Evolutionary conservation across 73 alveolate species (phyloP).

Genomic region (Stentor coeruleus): DNA sequence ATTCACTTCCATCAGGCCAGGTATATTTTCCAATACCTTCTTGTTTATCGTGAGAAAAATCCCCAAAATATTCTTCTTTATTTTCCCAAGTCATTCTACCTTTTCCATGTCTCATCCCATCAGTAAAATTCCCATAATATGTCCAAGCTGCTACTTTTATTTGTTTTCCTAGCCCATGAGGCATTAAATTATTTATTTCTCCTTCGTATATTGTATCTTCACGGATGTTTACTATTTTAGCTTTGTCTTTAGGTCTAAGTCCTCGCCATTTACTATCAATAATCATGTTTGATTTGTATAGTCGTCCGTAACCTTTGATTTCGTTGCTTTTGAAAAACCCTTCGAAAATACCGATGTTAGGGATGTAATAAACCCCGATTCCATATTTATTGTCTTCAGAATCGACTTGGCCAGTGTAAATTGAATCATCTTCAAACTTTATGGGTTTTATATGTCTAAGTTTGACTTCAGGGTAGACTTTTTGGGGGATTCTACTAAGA

Average conservation of each 20-base stretch:
- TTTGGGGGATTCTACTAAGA: background rate
- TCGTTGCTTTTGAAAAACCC: background rate
- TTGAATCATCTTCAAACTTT: background rate
- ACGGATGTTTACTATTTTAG: background rate
- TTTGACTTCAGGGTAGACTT: background rate
- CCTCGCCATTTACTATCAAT: background rate
- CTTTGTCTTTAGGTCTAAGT: background rate
- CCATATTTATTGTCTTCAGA: background rate
- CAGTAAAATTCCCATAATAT: background rate
- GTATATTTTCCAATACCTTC: slow-evolving; percentile 44
- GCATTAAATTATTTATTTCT: background rate
- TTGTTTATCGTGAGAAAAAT: slow-evolving; percentile 30
- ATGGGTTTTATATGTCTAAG: background rate
- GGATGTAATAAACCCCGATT: background rate
- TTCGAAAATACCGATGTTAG: background rate
- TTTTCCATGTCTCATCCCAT: background rate
- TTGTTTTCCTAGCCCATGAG: background rate
- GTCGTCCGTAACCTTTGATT: background rate
- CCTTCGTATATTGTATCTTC: background rate
- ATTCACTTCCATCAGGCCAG: slow-evolving; percentile 40
- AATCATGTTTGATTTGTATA: background rate
- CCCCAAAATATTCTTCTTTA: slow-evolving; percentile 39
- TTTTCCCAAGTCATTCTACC: background rate
- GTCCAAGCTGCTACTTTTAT: background rate
- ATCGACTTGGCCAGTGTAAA: background rate